Conservation (phyloP, 352 stramenopile species). For the Phytophthora ramorum region DNA sequence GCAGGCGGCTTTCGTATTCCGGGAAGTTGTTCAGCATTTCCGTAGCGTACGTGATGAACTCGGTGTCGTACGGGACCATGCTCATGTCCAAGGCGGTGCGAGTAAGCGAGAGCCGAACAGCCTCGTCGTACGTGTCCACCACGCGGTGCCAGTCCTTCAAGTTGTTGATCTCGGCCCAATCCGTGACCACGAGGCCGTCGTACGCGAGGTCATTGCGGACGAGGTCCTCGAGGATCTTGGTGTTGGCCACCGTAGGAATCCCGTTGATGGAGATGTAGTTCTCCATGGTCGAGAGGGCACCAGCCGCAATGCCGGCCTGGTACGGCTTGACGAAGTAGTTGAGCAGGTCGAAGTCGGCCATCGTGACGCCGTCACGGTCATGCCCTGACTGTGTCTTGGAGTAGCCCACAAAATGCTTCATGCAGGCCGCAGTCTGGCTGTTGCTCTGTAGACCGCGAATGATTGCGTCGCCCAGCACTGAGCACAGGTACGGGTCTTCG, state of each 20-base stretch:
- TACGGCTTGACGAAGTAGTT: constrained; percentile 88
- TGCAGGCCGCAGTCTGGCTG: constrained; percentile 75
- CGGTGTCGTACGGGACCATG: constrained; percentile 74
- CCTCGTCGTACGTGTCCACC: constrained; percentile 52
- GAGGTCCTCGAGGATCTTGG: constrained; percentile 79
- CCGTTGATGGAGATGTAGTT: constrained; percentile 93
- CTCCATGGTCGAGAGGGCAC: constrained; percentile 91
- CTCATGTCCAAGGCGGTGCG: constrained; percentile 91
- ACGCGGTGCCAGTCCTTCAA: constrained; percentile 68
- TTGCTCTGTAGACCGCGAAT: constrained; percentile 83
- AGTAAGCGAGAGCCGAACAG: constrained; percentile 67
- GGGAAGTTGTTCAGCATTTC: constrained; percentile 49
- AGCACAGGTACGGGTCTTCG: constrained; percentile 86
- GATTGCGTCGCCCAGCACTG: constrained; percentile 72
- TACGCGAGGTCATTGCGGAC: constrained; percentile 85
- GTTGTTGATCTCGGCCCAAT: constrained; percentile 93
- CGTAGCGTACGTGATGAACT: constrained; percentile 60
- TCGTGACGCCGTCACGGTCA: constrained; percentile 76
- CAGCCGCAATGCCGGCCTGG: constrained; percentile 71
- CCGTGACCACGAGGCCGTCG: constrained; percentile 88
- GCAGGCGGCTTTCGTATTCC: constrained; percentile 47
- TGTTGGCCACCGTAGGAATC: constrained; percentile 86
- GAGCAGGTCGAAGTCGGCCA: constrained; percentile 75
- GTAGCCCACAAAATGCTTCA: constrained; percentile 91
- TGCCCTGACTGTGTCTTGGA: constrained; percentile 82